Evolutionary conservation across 2,329 filamentous ascomycete species (phyloP).

Genomic region (Verticillium nonalfalfae): DNA sequence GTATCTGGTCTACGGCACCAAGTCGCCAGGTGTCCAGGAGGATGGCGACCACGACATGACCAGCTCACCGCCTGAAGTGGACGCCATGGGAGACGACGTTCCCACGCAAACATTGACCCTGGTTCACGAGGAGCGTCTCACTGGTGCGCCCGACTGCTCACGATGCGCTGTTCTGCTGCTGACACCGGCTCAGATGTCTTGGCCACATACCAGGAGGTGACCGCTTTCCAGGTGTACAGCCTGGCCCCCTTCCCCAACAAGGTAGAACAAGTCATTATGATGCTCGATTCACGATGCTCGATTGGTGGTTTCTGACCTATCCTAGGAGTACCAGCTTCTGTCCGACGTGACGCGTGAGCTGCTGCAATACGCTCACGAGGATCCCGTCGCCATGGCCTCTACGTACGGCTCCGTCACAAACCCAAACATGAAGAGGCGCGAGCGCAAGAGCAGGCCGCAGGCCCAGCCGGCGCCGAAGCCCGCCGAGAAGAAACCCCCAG

Average conservation of each 20-base stretch:
- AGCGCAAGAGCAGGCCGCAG: constrained; percentile 27
- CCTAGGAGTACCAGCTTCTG: constrained; percentile 58
- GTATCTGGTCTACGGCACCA: constrained; percentile 77
- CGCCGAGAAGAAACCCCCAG: constrained; percentile 23
- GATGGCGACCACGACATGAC: constrained; percentile 65
- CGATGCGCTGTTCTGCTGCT: neutral
- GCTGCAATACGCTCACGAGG: constrained; percentile 49
- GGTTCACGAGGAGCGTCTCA: constrained; percentile 65
- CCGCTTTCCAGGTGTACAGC: constrained; percentile 83
- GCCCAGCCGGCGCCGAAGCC: constrained; percentile 19
- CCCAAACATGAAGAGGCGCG: constrained; percentile 50
- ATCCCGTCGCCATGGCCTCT: constrained; percentile 51
- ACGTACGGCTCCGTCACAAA: constrained; percentile 73
- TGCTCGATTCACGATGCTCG: neutral
- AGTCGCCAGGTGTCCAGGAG: constrained; percentile 33
- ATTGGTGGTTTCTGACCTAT: neutral
- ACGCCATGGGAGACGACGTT: constrained; percentile 41
- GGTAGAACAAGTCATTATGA: constrained; percentile 26
- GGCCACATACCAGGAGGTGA: constrained; percentile 63
- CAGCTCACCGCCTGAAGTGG: constrained; percentile 55
- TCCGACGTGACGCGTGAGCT: constrained; percentile 64
- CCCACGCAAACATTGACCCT: constrained; percentile 57
- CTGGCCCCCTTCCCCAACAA: constrained; percentile 64
- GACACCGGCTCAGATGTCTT: constrained; percentile 49
- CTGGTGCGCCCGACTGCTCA: constrained; percentile 38